These are phyloP conservation scores for Thinopyrum elongatum DNA, from an alignment of 176 grass and related monocot genomes.

Conservation along the genomic window DNA sequence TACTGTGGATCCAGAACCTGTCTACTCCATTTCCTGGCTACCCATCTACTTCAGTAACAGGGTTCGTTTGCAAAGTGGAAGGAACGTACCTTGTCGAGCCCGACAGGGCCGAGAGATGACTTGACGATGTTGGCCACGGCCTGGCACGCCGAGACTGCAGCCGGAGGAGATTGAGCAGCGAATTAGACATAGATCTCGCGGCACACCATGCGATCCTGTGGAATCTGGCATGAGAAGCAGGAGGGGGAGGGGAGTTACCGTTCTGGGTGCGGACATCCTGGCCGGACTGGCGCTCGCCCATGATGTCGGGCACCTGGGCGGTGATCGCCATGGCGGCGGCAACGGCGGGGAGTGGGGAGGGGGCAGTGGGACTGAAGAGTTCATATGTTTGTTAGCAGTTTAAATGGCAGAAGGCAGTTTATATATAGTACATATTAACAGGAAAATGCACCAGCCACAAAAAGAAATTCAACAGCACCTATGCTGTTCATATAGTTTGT, in stretches of 20 bases:
- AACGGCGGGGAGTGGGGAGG: neutral
- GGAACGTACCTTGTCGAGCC: conserved; percentile 76
- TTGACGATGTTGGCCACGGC: conserved; percentile 93
- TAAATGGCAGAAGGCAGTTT: no score
- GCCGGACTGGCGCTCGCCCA: conserved; percentile 92
- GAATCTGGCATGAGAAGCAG: neutral
- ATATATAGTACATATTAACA: no score
- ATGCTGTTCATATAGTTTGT: no score
- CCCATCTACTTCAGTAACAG: no score
- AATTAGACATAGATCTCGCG: conserved; percentile 31
- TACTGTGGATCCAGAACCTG: no score
- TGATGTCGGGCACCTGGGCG: conserved; percentile 63
- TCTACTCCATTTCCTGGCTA: neutral
- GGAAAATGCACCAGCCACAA: no score
- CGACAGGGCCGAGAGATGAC: conserved; percentile 83
- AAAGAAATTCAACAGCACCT: no score
- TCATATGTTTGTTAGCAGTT: no score
- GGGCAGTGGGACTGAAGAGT: conserved; percentile 20
- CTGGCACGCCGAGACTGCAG: conserved; percentile 50
- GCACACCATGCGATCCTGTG: neutral
- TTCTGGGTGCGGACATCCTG: conserved; percentile 97
- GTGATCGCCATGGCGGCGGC: conserved; percentile 54
- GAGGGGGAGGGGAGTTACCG: conserved; percentile 30
- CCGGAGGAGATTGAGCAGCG: no score
- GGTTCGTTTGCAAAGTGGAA: no score